Evolutionary conservation across 169 alveolate species (phyloP), one percentile per base, ranked within the genome.

Genomic region (Plasmodium malariae): DNA sequence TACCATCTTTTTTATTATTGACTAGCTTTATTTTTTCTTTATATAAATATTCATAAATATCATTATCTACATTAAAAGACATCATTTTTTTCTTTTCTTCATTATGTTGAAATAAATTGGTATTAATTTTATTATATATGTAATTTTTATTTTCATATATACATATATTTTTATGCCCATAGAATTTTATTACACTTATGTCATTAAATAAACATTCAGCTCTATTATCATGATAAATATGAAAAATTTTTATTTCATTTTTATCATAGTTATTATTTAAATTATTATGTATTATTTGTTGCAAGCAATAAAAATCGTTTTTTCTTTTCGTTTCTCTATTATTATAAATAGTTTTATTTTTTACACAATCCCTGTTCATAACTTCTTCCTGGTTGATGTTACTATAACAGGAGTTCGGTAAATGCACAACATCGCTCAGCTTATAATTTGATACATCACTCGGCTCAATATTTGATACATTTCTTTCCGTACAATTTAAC

Each of bases 191-290:
- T 45, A 68, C 48, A 37, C 92, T 86, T 40, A 72, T 26, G 57
- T 86, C 92, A 70, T 65, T 43, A 71, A 86, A 86, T 71, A 86
- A 60, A 59, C 92, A 86, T 43, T 86, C 92, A 5, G 87, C 86
- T 63, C 92, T 86, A 36, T 57, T 86, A 70, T 86, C 87, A 70
- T 86, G 92, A 86, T 86, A 86, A 69, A 86, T 86, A 63, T 86
- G 45, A 49, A 68, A 86, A 55, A 86, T 26, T 59, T 71, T 86
- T 48, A 86, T 49, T 60, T 86, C 87, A 86, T 63, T 70, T 70
- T 86, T 86, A 65, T 86, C 92, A 63, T 86, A 86, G 49, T 59
- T 86, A 71, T 86, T 86, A 49, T 86, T 70, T 60, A 86, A 69
- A 57, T 86, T 86, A 54, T 86, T 86, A 62, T 71, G 62, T 37